Evolutionary conservation across 1,284 basidiomycete genomes (phyloP).

Genomic region (Sporisorium reilianum): DNA sequence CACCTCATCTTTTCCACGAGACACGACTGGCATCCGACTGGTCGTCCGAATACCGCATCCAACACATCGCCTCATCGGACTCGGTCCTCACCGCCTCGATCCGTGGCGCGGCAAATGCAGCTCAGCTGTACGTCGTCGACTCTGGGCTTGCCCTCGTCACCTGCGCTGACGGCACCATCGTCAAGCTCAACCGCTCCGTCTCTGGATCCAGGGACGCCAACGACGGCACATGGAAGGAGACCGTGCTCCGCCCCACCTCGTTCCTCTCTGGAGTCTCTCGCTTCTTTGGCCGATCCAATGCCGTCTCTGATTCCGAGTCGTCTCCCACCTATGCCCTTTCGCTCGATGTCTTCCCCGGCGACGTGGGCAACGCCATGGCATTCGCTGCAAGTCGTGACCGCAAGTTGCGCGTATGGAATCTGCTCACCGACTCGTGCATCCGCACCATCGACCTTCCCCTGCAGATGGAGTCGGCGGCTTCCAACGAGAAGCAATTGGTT

Average conservation of each 20-base stretch:
- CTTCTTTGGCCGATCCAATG: constrained; percentile 50
- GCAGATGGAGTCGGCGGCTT: constrained; percentile 28
- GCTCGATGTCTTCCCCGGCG: constrained; percentile 49
- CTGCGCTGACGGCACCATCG: constrained; percentile 59
- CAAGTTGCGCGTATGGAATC: constrained; percentile 65
- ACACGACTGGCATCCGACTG: constrained; percentile 34
- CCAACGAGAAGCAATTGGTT: constrained; percentile 33
- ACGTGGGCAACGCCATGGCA: constrained; percentile 47
- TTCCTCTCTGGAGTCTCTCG: constrained; percentile 63
- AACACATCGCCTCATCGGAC: constrained; percentile 40
- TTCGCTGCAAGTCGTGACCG: constrained; percentile 63
- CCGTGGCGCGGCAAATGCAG: constrained; percentile 34
- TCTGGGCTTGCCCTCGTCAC: constrained; percentile 57
- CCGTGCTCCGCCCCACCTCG: constrained; percentile 50
- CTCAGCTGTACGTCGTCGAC: constrained; percentile 53
- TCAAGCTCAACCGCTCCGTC: constrained; percentile 54
- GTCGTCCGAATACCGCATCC: constrained; percentile 53
- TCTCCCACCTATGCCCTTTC: constrained; percentile 54
- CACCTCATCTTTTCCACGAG: constrained; percentile 48
- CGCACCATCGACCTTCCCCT: constrained; percentile 59
- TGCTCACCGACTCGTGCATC: constrained; percentile 61
- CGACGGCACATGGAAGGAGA: constrained; percentile 55
- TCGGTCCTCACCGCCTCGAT: constrained; percentile 28
- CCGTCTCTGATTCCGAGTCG: constrained; percentile 36
- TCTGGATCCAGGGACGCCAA: constrained; percentile 24